Percentiles rank a stretch among this genome's conserved stretches.
Conservation (phyloP, 768 basidiomycete species). For the Naganishia vishniacii region DNA sequence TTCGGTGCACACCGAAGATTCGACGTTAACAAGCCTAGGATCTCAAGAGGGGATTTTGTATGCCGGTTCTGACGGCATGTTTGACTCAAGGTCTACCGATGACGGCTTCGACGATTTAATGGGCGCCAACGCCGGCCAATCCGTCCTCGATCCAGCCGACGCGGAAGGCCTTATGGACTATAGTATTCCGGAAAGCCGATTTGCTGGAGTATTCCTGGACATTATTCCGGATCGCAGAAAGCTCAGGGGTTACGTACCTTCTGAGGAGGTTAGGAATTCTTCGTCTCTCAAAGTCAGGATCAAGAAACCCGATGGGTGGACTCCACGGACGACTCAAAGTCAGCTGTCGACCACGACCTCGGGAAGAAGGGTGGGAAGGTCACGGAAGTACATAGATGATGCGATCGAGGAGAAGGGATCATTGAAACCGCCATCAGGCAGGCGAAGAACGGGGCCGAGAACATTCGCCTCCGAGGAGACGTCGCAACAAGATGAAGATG, state of each 20-base stretch:
- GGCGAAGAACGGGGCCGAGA: background rate
- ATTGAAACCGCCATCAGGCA: no score
- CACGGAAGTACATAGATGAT: background rate
- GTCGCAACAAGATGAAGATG: background rate
- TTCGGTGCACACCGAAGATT: background rate
- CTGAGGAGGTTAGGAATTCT: constrained; percentile 1
- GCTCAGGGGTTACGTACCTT: background rate
- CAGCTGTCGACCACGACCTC: background rate
- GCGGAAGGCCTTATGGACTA: background rate
- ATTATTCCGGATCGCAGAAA: background rate
- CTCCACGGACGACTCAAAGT: background rate
- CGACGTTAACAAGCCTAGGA: background rate
- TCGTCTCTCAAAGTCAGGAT: background rate
- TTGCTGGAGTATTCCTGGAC: constrained; percentile 3
- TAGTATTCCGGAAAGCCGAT: constrained; percentile 15
- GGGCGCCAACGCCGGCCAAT: background rate
- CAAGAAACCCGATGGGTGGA: constrained; percentile 15
- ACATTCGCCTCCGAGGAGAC: background rate
- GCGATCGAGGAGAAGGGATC: background rate
- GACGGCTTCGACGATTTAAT: background rate
- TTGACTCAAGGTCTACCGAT: background rate
- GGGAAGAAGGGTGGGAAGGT: background rate
- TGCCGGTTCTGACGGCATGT: background rate
- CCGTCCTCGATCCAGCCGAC: background rate
- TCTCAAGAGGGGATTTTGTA: background rate